Percentiles rank a stretch among this genome's conserved stretches.
Evolutionary conservation across 768 basidiomycete genomes (phyloP).

Genomic region (Cyathus striatus): DNA sequence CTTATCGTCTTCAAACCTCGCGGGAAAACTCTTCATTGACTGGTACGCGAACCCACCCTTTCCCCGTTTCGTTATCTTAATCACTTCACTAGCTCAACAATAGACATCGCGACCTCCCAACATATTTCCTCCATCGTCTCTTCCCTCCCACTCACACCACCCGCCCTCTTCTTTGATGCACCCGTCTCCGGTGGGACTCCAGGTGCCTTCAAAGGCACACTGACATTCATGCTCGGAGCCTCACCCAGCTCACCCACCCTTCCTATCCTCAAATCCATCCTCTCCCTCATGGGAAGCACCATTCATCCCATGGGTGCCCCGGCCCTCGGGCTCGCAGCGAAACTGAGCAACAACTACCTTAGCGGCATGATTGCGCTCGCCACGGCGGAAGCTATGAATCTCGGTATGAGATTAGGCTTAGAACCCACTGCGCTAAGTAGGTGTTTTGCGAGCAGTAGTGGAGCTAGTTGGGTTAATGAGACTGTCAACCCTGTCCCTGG

Average conservation of each 20-base stretch:
- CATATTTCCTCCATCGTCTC: conserved; percentile 23
- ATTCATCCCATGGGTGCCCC: conserved; percentile 32
- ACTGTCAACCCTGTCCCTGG: conserved; percentile 40
- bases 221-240: conserved; percentile 36
- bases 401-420: conserved; percentile 37
- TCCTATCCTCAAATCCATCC: conserved; percentile 24
- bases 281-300: conserved; percentile 29
- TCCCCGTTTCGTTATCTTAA: background rate
- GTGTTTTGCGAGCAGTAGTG: conserved; percentile 33
- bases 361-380: conserved; percentile 36
- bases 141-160: conserved; percentile 12
- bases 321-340: conserved; percentile 36
- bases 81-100: conserved; percentile 29
- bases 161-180: conserved; percentile 30
- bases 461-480: conserved; percentile 35
- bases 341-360: conserved; percentile 39
- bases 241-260: conserved; percentile 22
- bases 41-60: conserved; percentile 19
- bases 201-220: conserved; percentile 29
- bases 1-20: conserved; percentile 24
- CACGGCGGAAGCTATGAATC: conserved; percentile 38
- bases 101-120: conserved; percentile 31
- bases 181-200: conserved; percentile 38
- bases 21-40: conserved; percentile 37
- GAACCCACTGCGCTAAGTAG: conserved; percentile 32